phyloP scores from a whole-genome alignment of 192 early-diverging fungal genomes.

The Martensiomyces pterosporus region DNA sequence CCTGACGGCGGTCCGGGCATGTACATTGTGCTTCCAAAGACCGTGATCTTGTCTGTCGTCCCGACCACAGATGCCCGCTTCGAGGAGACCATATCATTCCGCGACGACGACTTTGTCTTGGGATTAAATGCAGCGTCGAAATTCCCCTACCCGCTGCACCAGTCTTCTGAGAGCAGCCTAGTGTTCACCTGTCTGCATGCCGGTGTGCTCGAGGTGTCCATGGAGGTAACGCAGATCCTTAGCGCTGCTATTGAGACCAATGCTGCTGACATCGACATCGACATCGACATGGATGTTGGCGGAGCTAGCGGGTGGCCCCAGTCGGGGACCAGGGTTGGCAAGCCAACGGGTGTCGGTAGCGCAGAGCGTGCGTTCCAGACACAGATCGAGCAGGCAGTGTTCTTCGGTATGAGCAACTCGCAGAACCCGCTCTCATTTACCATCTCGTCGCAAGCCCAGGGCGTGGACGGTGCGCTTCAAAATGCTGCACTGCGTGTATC shows the following conservation, averaged over 20 bases:
- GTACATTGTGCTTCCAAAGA: conserved; percentile 17
- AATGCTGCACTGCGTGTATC: conserved; percentile 30
- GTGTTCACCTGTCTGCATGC: conserved; percentile 19
- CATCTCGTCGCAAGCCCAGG: conserved; percentile 13
- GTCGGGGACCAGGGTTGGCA: neutral
- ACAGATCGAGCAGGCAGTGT: conserved; percentile 49
- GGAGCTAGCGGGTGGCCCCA: conserved; percentile 1
- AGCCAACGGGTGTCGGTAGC: neutral
- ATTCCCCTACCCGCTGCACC: conserved; percentile 9
- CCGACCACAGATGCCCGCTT: conserved; percentile 7
- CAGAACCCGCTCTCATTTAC: conserved; percentile 32
- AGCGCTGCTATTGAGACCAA: too few species aligned
- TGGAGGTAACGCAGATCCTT: conserved; percentile 9
- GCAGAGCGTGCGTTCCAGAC: conserved; percentile 14
- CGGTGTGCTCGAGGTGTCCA: conserved; percentile 33
- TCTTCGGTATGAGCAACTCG: conserved; percentile 20
- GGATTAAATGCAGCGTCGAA: conserved; percentile 5
- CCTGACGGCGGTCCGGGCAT: conserved; percentile 21
- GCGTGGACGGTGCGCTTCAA: conserved; percentile 25
- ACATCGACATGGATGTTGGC: neutral
- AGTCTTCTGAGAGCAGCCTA: conserved; percentile 13
- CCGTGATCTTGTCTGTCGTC: conserved; percentile 10
- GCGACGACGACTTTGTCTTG: conserved; percentile 16
- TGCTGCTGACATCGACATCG: neutral
- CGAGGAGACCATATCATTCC: conserved; percentile 31